A percentile compares a stretch with the other conserved stretches of the same genome.
Conservation (phyloP, 352 stramenopile species). For the Plasmopara halstedii region DNA sequence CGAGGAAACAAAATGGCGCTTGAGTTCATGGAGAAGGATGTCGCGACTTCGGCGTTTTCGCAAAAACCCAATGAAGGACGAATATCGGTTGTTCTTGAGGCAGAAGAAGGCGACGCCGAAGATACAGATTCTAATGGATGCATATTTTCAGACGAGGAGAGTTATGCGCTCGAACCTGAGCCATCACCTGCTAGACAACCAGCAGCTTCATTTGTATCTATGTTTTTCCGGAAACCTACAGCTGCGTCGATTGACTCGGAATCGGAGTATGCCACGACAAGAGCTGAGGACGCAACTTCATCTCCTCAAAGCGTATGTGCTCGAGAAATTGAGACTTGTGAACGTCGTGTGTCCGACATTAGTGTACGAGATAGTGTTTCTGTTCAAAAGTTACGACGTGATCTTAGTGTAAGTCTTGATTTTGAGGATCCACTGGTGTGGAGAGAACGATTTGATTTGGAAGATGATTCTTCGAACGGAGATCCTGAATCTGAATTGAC, state of each 20-base stretch:
- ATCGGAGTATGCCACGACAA: not conserved
- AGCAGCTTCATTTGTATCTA: conserved; percentile 17
- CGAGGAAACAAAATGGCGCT: not conserved
- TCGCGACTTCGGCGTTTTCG: conserved; percentile 4
- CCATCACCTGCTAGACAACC: conserved; percentile 6
- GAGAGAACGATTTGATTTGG: conserved; percentile 68
- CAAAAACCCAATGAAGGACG: conserved; percentile 7
- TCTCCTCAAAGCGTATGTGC: conserved; percentile 3
- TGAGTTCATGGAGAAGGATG: not conserved
- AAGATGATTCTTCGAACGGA: conserved; percentile 52
- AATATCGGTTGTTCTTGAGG: conserved; percentile 8
- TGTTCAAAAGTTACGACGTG: conserved; percentile 26
- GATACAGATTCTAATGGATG: conserved; percentile 19
- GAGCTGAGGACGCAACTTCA: not conserved
- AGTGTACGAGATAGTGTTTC: conserved; percentile 25
- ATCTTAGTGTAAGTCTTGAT: conserved; percentile 65
- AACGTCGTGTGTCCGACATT: conserved; percentile 7
- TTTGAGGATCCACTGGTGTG: conserved; percentile 63
- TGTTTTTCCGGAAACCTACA: conserved; percentile 26
- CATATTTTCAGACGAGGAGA: conserved; percentile 13
- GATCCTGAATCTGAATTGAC: conserved; percentile 30
- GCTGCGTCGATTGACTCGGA: not conserved
- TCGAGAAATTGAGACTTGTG: not conserved
- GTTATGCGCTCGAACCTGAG: conserved; percentile 7
- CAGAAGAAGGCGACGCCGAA: conserved; percentile 24